A percentile compares a stretch with the other conserved stretches of the same genome.
Evolutionary conservation across 345 rosid species (phyloP).

Genomic region (Citropsis articulata): DNA sequence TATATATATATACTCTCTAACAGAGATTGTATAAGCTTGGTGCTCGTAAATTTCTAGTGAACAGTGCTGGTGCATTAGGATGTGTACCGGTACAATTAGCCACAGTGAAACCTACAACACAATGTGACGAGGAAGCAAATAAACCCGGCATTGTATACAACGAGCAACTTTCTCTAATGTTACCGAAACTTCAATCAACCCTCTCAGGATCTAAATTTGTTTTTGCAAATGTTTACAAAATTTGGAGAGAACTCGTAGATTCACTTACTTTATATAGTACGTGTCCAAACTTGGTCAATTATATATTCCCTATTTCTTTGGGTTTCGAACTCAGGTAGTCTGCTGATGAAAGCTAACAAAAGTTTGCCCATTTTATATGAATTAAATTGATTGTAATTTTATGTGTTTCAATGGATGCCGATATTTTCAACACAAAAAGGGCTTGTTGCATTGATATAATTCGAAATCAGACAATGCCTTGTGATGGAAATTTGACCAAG

Average conservation of each 20-base stretch:
- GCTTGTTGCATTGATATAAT: not conserved
- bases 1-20: no score
- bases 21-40: conserved; percentile 6
- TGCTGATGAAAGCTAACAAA: not conserved
- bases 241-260: not conserved
- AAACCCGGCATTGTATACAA: not conserved
- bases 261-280: not conserved
- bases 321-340: no score
- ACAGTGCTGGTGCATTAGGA: not conserved
- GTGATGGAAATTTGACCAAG: not conserved
- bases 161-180: not conserved
- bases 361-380: no score
- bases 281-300: not conserved
- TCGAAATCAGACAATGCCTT: not conserved
- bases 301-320: no score
- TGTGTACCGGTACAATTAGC: not conserved
- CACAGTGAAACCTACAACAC: not conserved
- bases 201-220: conserved; percentile 1
- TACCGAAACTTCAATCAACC: not conserved
- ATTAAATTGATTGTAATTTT: not conserved
- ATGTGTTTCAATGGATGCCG: not conserved
- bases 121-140: not conserved
- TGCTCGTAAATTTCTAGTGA: conserved; percentile 14
- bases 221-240: conserved; percentile 7
- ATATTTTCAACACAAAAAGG: not conserved